A percentile compares a stretch with the other conserved stretches of the same genome.
Evolutionary conservation across 176 grass and related monocot genomes (phyloP).

Genomic region (Cocos nucifera): DNA sequence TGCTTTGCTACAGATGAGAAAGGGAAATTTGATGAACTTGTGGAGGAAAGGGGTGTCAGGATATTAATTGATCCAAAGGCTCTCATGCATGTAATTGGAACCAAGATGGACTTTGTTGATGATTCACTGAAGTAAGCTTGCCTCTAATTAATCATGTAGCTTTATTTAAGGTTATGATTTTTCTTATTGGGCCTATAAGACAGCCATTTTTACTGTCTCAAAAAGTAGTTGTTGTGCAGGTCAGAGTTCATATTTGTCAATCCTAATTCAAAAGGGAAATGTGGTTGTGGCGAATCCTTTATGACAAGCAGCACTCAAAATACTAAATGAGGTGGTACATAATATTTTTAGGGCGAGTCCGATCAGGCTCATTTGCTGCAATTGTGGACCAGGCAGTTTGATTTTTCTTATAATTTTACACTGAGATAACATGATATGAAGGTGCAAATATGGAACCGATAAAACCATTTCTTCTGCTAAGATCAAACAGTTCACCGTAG

Average conservation of each 20-base stretch:
- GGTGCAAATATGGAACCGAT: too few species aligned
- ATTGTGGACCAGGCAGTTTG: too few species aligned
- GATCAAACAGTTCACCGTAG: too few species aligned
- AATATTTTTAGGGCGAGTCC: too few species aligned
- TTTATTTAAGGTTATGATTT: too few species aligned
- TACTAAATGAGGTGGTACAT: not conserved
- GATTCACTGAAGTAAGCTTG: slow-evolving; percentile 55
- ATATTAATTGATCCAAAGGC: slow-evolving; percentile 86
- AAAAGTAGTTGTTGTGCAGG: slow-evolving; percentile 27
- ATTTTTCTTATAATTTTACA: too few species aligned
- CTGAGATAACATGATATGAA: too few species aligned
- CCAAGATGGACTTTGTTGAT: slow-evolving; percentile 79
- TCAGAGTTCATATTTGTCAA: slow-evolving; percentile 92
- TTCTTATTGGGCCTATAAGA: too few species aligned
- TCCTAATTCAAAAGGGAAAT: slow-evolving; percentile 78
- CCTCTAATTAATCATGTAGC: too few species aligned
- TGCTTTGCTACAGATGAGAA: slow-evolving; percentile 62
- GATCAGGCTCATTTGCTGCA: too few species aligned
- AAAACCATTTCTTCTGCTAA: too few species aligned
- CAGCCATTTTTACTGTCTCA: not conserved
- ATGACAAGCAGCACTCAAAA: slow-evolving; percentile 48
- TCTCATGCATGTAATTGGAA: slow-evolving; percentile 90
- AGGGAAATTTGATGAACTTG: slow-evolving; percentile 73
- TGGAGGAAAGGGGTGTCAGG: slow-evolving; percentile 85
- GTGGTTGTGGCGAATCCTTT: slow-evolving; percentile 87